These are phyloP conservation scores for Rhododendron simsii DNA, from an alignment of 148 eudicot species.

Conservation along the genomic window DNA sequence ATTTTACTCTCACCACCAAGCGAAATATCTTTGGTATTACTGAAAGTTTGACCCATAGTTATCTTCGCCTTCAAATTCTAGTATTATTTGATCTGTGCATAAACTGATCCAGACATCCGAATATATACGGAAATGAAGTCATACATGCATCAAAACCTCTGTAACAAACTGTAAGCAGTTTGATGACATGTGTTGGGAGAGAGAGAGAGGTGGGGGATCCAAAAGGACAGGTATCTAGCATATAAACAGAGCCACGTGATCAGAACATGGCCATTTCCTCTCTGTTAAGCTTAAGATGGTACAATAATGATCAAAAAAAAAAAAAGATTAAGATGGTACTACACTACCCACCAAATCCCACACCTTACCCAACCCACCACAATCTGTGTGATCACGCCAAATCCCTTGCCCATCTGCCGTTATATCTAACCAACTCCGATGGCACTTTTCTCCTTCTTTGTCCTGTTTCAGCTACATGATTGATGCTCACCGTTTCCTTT, in stretches of 20 bases:
- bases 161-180: neutral
- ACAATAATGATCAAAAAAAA: neutral
- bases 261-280: neutral
- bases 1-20: neutral
- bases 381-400: neutral
- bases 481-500: neutral
- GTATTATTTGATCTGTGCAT: neutral
- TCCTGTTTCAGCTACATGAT: neutral
- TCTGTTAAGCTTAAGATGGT: neutral
- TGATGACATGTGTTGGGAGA: neutral
- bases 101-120: neutral
- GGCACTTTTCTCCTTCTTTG: neutral
- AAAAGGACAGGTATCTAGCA: neutral
- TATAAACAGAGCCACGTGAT: slow-evolving; percentile 6
- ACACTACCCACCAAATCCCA: neutral
- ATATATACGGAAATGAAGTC: neutral
- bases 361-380: neutral
- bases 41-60: neutral
- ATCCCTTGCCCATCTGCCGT: neutral
- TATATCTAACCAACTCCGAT: neutral
- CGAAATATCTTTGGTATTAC: neutral
- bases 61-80: neutral
- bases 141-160: neutral
- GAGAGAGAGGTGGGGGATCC: neutral
- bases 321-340: neutral